Evolutionary conservation across 1,284 basidiomycete species (phyloP).

Genomic region (Leucoagaricus sp.): DNA sequence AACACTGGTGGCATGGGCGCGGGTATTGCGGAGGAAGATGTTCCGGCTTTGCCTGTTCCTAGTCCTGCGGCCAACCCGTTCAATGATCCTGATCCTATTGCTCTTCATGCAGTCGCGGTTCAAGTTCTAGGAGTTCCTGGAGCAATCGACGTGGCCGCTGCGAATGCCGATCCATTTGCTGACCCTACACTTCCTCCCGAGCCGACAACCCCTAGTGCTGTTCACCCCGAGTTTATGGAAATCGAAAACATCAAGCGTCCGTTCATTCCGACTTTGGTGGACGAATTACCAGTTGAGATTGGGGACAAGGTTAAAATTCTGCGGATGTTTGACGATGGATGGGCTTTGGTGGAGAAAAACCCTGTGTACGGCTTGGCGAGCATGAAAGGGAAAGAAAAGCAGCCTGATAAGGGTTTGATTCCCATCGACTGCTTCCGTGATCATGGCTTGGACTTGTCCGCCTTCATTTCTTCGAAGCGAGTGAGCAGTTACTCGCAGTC

Average conservation of each 20-base stretch:
- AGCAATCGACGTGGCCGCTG: neutral
- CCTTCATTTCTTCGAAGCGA: conserved; percentile 51
- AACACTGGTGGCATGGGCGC: neutral
- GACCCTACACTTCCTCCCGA: conserved; percentile 2
- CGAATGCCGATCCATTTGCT: conserved; percentile 9
- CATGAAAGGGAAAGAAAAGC: conserved; percentile 23
- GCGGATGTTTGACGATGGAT: conserved; percentile 65
- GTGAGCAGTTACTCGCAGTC: conserved; percentile 39
- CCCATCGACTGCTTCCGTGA: conserved; percentile 64
- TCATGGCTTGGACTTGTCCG: conserved; percentile 45
- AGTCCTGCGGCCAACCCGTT: conserved; percentile 7
- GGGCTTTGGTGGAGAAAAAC: conserved; percentile 54
- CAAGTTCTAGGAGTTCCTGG: neutral
- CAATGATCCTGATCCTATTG: conserved; percentile 9
- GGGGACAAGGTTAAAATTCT: conserved; percentile 57
- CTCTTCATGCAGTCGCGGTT: neutral
- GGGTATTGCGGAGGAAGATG: neutral
- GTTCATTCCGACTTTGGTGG: conserved; percentile 56
- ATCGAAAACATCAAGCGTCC: conserved; percentile 52
- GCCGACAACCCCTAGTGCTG: neutral
- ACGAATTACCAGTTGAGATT: conserved; percentile 55
- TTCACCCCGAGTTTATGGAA: conserved; percentile 32
- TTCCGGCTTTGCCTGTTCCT: conserved; percentile 2
- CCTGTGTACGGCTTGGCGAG: neutral
- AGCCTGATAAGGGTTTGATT: conserved; percentile 39